Conservation (phyloP, 345 rosid genomes). For the Arabis hirsuta region DNA sequence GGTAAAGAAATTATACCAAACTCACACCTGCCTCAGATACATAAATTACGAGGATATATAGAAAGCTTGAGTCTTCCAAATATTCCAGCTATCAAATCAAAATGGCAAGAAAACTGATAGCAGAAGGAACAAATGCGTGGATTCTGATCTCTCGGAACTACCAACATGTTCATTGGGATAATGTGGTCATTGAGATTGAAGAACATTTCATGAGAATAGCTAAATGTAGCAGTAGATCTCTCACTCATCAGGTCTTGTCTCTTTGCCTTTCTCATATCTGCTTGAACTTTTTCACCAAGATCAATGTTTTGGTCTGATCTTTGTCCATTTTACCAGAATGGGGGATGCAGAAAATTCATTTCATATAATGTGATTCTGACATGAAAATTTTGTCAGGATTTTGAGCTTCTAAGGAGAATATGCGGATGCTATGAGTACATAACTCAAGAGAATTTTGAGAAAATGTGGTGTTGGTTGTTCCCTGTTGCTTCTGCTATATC, state of each 20-base stretch:
- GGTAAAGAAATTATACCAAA: slow-evolving; percentile 48
- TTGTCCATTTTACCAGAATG: not conserved
- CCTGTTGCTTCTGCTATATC: slow-evolving; percentile 80
- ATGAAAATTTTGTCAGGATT: slow-evolving; percentile 57
- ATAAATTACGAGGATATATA: not conserved
- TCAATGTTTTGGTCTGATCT: slow-evolving; percentile 7
- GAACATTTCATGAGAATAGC: slow-evolving; percentile 85
- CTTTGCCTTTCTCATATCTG: not conserved
- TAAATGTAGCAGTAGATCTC: slow-evolving; percentile 74
- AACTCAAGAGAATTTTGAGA: slow-evolving; percentile 91
- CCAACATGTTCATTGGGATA: slow-evolving; percentile 75
- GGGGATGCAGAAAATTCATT: not conserved
- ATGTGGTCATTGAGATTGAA: slow-evolving; percentile 69
- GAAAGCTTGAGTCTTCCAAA: not conserved
- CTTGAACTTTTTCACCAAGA: slow-evolving; percentile 15
- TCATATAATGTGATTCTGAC: not conserved
- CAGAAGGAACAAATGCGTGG: slow-evolving; percentile 91
- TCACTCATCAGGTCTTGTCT: slow-evolving; percentile 66
- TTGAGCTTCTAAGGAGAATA: slow-evolving; percentile 68
- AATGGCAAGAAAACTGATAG: slow-evolving; percentile 78
- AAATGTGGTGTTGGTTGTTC: slow-evolving; percentile 95
- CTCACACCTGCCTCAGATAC: slow-evolving; percentile 11
- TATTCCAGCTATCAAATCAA: slow-evolving; percentile 69
- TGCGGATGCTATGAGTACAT: slow-evolving; percentile 80
- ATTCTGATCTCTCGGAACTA: slow-evolving; percentile 68